phyloP scores from a whole-genome alignment of 148 eudicot genomes.

The Rhododendron vialii region DNA sequence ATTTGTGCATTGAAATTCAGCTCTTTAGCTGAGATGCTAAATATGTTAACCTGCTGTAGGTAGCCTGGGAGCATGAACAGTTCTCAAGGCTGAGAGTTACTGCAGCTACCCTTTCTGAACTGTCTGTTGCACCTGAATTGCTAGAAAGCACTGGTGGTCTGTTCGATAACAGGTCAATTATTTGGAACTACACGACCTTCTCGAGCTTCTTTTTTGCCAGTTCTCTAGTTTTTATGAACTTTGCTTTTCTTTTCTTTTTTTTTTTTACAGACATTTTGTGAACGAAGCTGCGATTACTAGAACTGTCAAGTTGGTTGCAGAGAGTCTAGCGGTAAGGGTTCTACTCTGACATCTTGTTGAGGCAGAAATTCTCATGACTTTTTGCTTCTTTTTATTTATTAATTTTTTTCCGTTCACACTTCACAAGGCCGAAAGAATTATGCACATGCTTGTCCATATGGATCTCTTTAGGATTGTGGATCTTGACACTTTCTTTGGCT shows the following conservation, averaged over 20 bases:
- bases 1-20: background rate
- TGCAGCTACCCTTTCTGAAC: slow-evolving; percentile 85
- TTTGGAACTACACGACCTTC: slow-evolving; percentile 1
- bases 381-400: background rate
- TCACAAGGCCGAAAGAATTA: background rate
- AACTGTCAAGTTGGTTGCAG: slow-evolving; percentile 89
- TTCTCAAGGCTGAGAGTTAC: slow-evolving; percentile 94
- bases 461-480: background rate
- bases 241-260: slow-evolving; percentile 7
- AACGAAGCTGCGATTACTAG: slow-evolving; percentile 59
- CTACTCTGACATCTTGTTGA: background rate
- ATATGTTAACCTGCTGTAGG: slow-evolving; percentile 55
- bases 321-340: slow-evolving; percentile 84
- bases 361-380: background rate
- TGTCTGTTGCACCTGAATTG: slow-evolving; percentile 77
- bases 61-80: slow-evolving; percentile 99
- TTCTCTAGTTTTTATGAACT: slow-evolving; percentile 10
- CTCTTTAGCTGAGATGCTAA: slow-evolving; percentile 27
- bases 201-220: background rate
- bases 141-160: slow-evolving; percentile 79
- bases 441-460: background rate
- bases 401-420: background rate
- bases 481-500: background rate
- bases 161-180: slow-evolving; percentile 68
- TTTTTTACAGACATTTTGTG: slow-evolving; percentile 47